A percentile compares a stretch with the other conserved stretches of the same genome.
Evolutionary conservation across 345 rosid species (phyloP).

Genomic region (Citropsis articulata): DNA sequence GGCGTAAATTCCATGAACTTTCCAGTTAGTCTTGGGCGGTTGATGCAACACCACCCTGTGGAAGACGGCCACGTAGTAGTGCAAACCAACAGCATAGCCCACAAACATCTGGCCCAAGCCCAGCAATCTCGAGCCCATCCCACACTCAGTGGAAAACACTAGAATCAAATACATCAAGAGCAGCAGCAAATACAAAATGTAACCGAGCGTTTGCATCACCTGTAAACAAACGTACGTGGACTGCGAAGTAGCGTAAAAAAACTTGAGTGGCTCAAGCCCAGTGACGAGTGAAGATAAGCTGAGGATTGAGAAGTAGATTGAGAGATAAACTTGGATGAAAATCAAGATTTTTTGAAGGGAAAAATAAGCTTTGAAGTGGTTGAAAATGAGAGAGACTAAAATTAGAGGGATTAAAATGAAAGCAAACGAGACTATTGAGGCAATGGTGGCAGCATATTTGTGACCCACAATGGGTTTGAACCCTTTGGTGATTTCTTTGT

Average conservation of each 20-base stretch:
- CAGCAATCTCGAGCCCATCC: conserved; percentile 57
- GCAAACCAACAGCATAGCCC: conserved; percentile 78
- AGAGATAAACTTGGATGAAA: conserved; percentile 87
- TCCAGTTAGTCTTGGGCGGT: conserved; percentile 93
- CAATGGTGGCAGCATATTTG: conserved; percentile 69
- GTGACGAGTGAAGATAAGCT: conserved; percentile 67
- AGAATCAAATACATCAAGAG: conserved; percentile 75
- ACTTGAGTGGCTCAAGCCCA: conserved; percentile 80
- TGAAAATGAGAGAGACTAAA: conserved; percentile 73
- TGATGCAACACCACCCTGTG: conserved; percentile 77
- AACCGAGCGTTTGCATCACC: conserved; percentile 75
- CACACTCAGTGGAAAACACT: conserved; percentile 68
- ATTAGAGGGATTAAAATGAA: conserved; percentile 76
- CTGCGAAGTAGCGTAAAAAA: conserved; percentile 73
- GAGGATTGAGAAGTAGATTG: conserved; percentile 90
- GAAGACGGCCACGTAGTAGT: conserved; percentile 86
- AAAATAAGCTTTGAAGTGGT: conserved; percentile 77
- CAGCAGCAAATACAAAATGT: conserved; percentile 66
- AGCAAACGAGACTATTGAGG: conserved; percentile 58
- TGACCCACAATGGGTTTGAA: conserved; percentile 80
- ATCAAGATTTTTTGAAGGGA: conserved; percentile 79
- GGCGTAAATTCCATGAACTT: conserved; percentile 84
- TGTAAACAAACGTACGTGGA: conserved; percentile 71
- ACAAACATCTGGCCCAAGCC: conserved; percentile 71
- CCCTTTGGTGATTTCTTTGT: conserved; percentile 74